phyloP scores from a whole-genome alignment of 2,329 filamentous ascomycete species.

The Trichoderma arundinaceum region DNA sequence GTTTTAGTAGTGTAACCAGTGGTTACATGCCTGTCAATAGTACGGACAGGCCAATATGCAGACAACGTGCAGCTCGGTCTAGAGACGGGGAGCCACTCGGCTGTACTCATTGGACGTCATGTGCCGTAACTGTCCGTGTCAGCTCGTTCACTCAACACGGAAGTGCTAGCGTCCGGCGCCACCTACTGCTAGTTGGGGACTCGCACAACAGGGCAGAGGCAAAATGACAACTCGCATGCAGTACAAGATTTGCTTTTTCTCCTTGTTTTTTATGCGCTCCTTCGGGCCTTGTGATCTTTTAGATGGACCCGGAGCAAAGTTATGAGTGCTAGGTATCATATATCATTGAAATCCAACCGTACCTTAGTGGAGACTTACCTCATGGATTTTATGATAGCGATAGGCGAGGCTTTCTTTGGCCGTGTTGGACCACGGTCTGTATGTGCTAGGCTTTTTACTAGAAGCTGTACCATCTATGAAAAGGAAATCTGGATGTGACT shows the following conservation, averaged over 20 bases:
- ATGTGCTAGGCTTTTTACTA: not conserved
- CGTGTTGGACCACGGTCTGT: not conserved
- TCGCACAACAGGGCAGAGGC: conserved; percentile 16
- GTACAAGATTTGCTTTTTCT: conserved; percentile 31
- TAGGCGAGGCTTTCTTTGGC: not conserved
- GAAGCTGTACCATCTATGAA: not conserved
- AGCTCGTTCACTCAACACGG: conserved; percentile 6
- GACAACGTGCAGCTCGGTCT: conserved; percentile 24
- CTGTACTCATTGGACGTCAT: conserved; percentile 16
- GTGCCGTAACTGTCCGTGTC: conserved; percentile 7
- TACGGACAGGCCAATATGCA: conserved; percentile 16
- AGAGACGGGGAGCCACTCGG: not conserved
- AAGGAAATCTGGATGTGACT: not conserved
- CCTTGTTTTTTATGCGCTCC: conserved; percentile 30
- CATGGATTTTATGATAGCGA: not conserved
- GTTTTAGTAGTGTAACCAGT: not conserved
- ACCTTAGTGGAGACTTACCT: not conserved
- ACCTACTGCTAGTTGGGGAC: not conserved
- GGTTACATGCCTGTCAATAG: conserved; percentile 25
- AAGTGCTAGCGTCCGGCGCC: conserved; percentile 13
- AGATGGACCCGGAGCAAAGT: not conserved
- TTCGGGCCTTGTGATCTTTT: not conserved
- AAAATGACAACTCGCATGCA: conserved; percentile 39
- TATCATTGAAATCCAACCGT: not conserved
- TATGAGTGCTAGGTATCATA: not conserved